Base-by-base conservation (phyloP, 192 early-diverging fungal genomes). In the Chytriomyces confervae region DNA sequence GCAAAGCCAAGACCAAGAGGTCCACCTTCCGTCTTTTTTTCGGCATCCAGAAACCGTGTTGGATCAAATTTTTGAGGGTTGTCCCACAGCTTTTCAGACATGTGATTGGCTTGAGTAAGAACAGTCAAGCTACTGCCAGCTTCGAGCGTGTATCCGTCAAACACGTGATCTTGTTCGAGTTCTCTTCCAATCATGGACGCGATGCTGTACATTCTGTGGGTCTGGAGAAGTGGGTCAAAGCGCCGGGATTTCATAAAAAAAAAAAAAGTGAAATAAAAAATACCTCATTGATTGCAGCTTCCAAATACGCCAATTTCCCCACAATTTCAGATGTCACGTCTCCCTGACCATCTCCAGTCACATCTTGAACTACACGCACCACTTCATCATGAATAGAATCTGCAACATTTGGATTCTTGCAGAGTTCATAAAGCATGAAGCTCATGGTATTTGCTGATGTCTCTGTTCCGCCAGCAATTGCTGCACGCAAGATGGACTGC, bases 351-450 rank as follows among this genome's bases (percentile, higher is more conserved):
- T 36, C 29, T 1, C 29, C 29, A 36, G 29, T 36, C 13, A 43
- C 36, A 2, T 13, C 11, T 27, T 27, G 11, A 2, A 63, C 61
- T 5, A 62, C 60, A 10, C 62, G 16, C n/a, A 45, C 24, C 16
- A 74, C 29, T 46, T 74, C 72, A 2, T 74, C 13, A 61, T 18
- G 18, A 61, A 74, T 62, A 6, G 53, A 7, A 27, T 74, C 61
- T 1, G 23, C 10, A 2, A 74, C 43, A 46, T 10, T 18, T 62
- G 72, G 72, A 18, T 74, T 8, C 7, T 45, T n/a, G 10, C 60
- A 53, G n/a, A 74, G 43, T 43, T 74, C 72, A 44, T 62, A 74
- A 1, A 62, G 7, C 36, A 74, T n/a, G 44, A 74, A 74, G 7
- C 60, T 43, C 57, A 74, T 61, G 27, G 60, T 49, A n/a, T 74